Evolutionary conservation across 176 grass and related monocot genomes (phyloP).

Genomic region (Thinopyrum elongatum): DNA sequence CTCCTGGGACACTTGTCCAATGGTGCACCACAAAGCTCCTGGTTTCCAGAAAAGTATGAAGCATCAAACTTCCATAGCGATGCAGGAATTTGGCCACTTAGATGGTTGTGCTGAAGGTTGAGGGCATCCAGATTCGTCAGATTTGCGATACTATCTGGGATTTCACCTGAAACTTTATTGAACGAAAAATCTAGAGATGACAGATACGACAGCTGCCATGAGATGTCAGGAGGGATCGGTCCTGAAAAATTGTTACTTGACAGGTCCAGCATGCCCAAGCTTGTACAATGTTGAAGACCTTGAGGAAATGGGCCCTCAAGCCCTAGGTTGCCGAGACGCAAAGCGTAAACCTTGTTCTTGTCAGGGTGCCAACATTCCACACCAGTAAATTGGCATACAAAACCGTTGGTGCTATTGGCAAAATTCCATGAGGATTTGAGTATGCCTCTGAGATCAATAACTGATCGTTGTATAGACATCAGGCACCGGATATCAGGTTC

Average conservation of each 20-base stretch:
- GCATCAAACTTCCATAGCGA: rapidly evolving
- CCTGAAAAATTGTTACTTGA: slow-evolving; percentile 39
- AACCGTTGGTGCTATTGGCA: rapidly evolving
- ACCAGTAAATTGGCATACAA: background rate
- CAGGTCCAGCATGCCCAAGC: slow-evolving; percentile 26
- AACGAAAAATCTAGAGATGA: slow-evolving; percentile 40
- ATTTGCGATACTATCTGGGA: background rate
- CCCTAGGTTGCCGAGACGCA: slow-evolving; percentile 39
- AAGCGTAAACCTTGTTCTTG: background rate
- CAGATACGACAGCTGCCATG: slow-evolving; percentile 2
- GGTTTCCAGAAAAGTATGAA: background rate
- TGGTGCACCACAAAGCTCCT: background rate
- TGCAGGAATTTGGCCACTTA: slow-evolving; percentile 13
- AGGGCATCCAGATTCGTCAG: slow-evolving; percentile 32
- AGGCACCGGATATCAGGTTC: background rate
- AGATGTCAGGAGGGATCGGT: slow-evolving; percentile 30
- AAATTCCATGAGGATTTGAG: background rate
- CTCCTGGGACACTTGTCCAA: background rate
- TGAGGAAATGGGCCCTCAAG: slow-evolving; percentile 41
- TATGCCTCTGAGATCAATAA: background rate
- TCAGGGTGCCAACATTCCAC: background rate
- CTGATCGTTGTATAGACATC: background rate
- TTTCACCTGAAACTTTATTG: slow-evolving; percentile 32
- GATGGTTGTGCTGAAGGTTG: slow-evolving; percentile 33
- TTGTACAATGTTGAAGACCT: slow-evolving; percentile 26